Evolutionary conservation across 192 early-diverging fungal genomes (phyloP).

Genomic region (Coemansia sp.): DNA sequence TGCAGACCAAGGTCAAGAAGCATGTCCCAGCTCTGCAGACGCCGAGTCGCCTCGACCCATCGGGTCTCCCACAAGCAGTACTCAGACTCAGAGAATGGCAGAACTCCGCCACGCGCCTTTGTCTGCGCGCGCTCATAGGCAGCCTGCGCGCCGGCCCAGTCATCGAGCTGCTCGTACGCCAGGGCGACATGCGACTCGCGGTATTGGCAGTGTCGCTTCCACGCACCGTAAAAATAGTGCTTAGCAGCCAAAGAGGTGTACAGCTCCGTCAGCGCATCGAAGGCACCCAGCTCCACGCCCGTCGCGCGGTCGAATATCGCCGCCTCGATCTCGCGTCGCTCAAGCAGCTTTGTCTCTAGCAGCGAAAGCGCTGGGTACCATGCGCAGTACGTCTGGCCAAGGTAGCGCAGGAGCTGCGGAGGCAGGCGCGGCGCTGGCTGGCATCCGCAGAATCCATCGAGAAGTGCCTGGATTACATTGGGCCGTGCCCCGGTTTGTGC

Average conservation of each 20-base stretch:
- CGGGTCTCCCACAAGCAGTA: constrained; percentile 97
- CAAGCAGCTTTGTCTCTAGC: constrained; percentile 62
- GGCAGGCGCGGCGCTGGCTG: constrained; percentile 73
- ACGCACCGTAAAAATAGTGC: constrained; percentile 90
- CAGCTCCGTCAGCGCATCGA: constrained; percentile 87
- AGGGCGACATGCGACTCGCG: constrained; percentile 93
- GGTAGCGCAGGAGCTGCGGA: constrained; percentile 89
- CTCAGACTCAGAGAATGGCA: constrained; percentile 92
- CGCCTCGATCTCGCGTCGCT: constrained; percentile 48
- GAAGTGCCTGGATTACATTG: constrained; percentile 92
- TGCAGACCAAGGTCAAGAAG: constrained; percentile 88
- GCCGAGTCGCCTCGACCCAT: constrained; percentile 88
- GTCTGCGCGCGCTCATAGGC: constrained; percentile 90
- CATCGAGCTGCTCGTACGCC: constrained; percentile 89
- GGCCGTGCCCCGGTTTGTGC: constrained; percentile 75
- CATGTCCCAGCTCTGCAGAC: constrained; percentile 97
- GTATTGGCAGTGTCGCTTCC: constrained; percentile 85
- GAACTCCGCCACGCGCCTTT: constrained; percentile 79
- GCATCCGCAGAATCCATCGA: constrained; percentile 82
- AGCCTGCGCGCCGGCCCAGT: constrained; percentile 89
- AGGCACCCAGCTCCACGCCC: constrained; percentile 78
- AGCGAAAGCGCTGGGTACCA: constrained; percentile 87
- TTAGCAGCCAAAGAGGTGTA: constrained; percentile 81
- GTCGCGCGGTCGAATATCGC: constrained; percentile 45
- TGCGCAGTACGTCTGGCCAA: constrained; percentile 87